Base-by-base conservation (phyloP, 371 early-diverging fungal species). In the Coemansia sp. region DNA sequence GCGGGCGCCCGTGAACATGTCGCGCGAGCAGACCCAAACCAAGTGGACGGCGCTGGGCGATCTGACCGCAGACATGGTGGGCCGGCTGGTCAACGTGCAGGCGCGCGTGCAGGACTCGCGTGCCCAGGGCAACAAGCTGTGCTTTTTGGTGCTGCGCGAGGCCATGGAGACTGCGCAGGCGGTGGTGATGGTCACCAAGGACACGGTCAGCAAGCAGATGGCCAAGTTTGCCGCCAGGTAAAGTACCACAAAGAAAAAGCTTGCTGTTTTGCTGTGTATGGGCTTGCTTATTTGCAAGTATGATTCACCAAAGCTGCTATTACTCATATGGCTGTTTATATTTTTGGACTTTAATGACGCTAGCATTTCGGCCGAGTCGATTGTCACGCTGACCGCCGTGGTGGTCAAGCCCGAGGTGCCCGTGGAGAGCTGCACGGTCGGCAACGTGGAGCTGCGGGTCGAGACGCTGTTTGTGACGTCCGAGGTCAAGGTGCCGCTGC, bases 101-200 rank as follows among this genome's bases (percentile, higher is more conserved):
- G 98, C 93, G 18, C 89, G 99, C 59, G 88, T 98, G 29, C 97
- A 97, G 67, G 89, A 85, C 11, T 87, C 90, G 55, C 89, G 97
- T 58, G 85, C 90, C 31, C 89, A 87, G n/a, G 91, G 97, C 58
- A 80, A 83, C 79, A 95, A 94, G 81, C 86, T 91, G 84, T 90
- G 90, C 77, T 98, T 98, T 83, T 81, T 98, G 69, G 89, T 90
- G 32, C 82, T 98, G 67, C 90, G 99, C 59, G 94, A 97, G 81
- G 83, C 87, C 55, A 87, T 86, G 40, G 80, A 84, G 50, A 97
- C 97, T 33, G 90, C 93, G 49, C 98, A 98, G 82, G 95, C 88
- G 52, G 86, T 98, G 61, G 69, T 92, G 57, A 77, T 76, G 57
- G 87, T 81, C 49, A 85, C 94, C 69, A 87, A 84, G 12, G 68